These are phyloP conservation scores for Petasospora rhodanensis DNA, from an alignment of 1,139 yeast genomes.

Conservation along the genomic window DNA sequence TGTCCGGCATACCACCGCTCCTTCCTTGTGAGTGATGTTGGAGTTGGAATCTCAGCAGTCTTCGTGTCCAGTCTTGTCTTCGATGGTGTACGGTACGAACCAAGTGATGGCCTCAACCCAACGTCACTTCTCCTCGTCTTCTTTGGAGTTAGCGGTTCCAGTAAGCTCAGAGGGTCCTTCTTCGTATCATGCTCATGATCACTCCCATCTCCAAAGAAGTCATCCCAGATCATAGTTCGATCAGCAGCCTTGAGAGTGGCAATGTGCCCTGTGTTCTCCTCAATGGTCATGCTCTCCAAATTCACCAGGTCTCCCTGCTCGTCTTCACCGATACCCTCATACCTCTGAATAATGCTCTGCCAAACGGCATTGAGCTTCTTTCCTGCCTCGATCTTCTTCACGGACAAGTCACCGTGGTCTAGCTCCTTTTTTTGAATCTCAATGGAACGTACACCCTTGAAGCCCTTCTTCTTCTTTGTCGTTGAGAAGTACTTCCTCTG, in stretches of 20 bases:
- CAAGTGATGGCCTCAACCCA: too few relatives aligned
- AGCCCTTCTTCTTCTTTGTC: too few relatives aligned
- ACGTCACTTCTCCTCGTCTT: background rate
- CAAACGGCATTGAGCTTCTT: slow-evolving; percentile 31
- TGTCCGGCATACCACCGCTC: too few relatives aligned
- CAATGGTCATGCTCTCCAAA: slow-evolving; percentile 47
- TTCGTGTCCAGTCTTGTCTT: too few relatives aligned
- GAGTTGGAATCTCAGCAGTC: too few relatives aligned
- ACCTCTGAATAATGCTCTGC: slow-evolving; percentile 49
- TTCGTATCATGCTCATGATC: slow-evolving; percentile 1
- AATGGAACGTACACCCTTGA: slow-evolving; percentile 1
- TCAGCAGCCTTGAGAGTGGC: slow-evolving; percentile 5
- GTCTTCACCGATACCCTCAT: slow-evolving; percentile 43
- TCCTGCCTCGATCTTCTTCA: slow-evolving; percentile 17
- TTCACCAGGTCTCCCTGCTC: slow-evolving; percentile 64
- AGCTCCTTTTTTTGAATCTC: slow-evolving; percentile 4
- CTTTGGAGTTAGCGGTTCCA: background rate
- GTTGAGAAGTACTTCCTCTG: slow-evolving; percentile 9
- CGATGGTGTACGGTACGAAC: background rate
- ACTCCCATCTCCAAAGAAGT: slow-evolving; percentile 8
- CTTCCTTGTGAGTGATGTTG: too few relatives aligned
- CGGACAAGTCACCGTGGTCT: slow-evolving; percentile 3
- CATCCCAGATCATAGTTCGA: slow-evolving; percentile 19
- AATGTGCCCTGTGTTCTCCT: slow-evolving; percentile 55
- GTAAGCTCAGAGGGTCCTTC: slow-evolving; percentile 1